Base-by-base conservation (phyloP, 768 basidiomycete species). In the Pleurotus ostreatus region DNA sequence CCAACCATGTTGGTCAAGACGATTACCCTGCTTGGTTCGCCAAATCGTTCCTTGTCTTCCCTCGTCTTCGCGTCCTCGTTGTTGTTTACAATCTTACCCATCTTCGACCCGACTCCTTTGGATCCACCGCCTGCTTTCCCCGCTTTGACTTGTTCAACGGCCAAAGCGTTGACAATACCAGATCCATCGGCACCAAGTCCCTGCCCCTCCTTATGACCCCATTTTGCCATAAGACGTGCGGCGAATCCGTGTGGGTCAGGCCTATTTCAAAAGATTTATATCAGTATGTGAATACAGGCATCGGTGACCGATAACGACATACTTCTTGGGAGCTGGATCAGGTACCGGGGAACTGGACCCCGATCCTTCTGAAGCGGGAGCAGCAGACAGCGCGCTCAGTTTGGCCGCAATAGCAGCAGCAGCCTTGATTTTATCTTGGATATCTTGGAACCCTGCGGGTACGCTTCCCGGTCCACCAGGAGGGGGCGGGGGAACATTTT, bases 201-300 rank as follows among this genome's bases (percentile, higher is more conserved):
- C 71, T 94, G 87, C 1, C 96, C 96, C 67, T 92, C 92, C 67
- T 91, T 89, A 67, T 97, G 93, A 0, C 95, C 95, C 91, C 90
- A 95, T 73, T 94, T 97, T 2, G 90, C 91, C 94, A 97, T 96
- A 62, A 96, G 67, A 34, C 90, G 86, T 11, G 86, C 86, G 30
- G 92, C 92, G 62, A 95, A 93, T 11, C 80, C 81, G 55, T 84
- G 86, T 0, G 85, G 83, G 59, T 90, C 84, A 39, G 83, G 74
- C 53, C 78, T 77, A 49, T 18, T 34, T 37, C 2, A 57, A 23
- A 34, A n/a, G 59, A 45, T 43, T 12, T 11, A 3, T 18, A 15
- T 16, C 11, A 6, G 5, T 22, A 34, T 30, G n/a, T 4, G 46
- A 20, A 55, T 23, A 41, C 30, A 39, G 41, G 15, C 26, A 30